Base-by-base conservation (phyloP, 116 monocot species). In the Iris pallida region DNA sequence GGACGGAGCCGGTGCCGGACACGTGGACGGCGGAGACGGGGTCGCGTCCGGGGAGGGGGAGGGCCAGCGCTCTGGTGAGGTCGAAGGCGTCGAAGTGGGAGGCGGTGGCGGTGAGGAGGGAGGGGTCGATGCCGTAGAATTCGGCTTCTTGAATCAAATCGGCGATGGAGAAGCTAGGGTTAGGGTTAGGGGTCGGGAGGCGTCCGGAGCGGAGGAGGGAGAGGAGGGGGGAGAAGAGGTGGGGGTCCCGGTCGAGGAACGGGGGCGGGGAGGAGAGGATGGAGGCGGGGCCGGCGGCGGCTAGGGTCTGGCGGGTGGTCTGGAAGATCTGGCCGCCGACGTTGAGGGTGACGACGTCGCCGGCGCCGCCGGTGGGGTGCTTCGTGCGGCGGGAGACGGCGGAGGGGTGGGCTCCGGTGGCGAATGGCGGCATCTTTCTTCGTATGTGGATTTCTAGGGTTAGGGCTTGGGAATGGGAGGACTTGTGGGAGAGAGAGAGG, bases 301-400 rank as follows among this genome's bases (percentile, higher is more conserved):
- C 57, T 42, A 94, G 94, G 57, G 94, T 94, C 59, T 79, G 74
- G 5, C 66, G 15, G 16, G 90, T 88, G 53, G 94, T 94, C 68
- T 94, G 90, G 88, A 94, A 94, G 70, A 94, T 56, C 20, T 78
- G 65, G 45, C 94, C 94, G 75, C 94, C 90, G 65, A 94, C 85
- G 79, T 94, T 94, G 65, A 94, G 70, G 68, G 90, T 81, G 44
- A 87, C 75, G 76, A 82, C 53, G 58, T 62, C 17, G 71, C 70
- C 12, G 9, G 20, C 17, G 18, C 74, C 12, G 8, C 42, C n/a
- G 7, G 42, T 20, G n/a, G 64, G 42, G 17, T 4, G n/a, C 51
- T 47, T 42, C 7, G 12, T 49, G 8, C 8, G 55, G 16, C 61
- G 16, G 42, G 41, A 61, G 2, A 17, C 6, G 53, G 52, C 14